Evolutionary conservation across 768 basidiomycete species (phyloP).

Genomic region (Lepiota brunneoincarnata): DNA sequence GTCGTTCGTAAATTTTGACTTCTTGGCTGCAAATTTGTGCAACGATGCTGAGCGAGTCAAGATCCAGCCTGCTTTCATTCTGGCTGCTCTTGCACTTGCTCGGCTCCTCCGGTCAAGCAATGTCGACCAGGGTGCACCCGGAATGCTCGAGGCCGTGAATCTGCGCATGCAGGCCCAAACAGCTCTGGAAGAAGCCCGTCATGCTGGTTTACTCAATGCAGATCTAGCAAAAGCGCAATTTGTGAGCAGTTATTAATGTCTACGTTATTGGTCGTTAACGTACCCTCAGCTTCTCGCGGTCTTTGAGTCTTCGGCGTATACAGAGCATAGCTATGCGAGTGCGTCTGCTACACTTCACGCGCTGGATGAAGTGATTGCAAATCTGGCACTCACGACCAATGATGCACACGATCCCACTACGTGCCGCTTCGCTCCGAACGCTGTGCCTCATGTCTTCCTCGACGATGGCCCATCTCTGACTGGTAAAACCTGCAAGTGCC

Average conservation of each 20-base stretch:
- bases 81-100: constrained; percentile 67
- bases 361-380: constrained; percentile 65
- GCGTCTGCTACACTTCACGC: constrained; percentile 50
- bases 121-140: constrained; percentile 49
- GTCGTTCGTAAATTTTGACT: constrained; percentile 61
- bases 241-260: constrained; percentile 27
- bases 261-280: neutral
- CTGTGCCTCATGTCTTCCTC: constrained; percentile 47
- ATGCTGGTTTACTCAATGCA: constrained; percentile 52
- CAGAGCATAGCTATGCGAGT: constrained; percentile 55
- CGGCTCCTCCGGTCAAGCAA: constrained; percentile 73
- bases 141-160: constrained; percentile 56
- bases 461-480: constrained; percentile 20
- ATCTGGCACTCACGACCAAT: constrained; percentile 49
- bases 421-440: constrained; percentile 44
- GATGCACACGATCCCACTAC: constrained; percentile 57
- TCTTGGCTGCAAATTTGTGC: constrained; percentile 50
- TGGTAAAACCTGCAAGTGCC: constrained; percentile 37
- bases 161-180: constrained; percentile 55
- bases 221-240: constrained; percentile 72
- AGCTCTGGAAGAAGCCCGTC: constrained; percentile 50
- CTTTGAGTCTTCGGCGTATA: constrained; percentile 76
- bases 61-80: constrained; percentile 72
- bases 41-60: constrained; percentile 47
- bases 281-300: constrained; percentile 64